phyloP scores from a whole-genome alignment of 2,329 filamentous ascomycete genomes.

The Colletotrichum karsti region DNA sequence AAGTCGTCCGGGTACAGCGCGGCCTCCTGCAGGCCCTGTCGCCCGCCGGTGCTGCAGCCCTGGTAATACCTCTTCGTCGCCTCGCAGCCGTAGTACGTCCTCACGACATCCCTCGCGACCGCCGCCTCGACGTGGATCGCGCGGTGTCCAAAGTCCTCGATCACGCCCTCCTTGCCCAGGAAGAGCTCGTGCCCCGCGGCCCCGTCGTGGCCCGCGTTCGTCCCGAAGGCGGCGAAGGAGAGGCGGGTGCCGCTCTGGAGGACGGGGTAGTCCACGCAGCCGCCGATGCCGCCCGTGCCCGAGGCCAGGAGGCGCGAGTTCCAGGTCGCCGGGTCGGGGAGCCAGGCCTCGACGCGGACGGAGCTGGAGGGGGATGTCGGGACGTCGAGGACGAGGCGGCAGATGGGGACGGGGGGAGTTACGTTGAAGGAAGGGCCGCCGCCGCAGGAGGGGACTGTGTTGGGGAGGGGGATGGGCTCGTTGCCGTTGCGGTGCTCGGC shows the following conservation, averaged over 20 bases:
- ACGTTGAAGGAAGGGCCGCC: background rate
- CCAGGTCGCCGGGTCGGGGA: background rate
- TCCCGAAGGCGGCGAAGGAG: background rate
- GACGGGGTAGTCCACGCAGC: background rate
- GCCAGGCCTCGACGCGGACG: background rate
- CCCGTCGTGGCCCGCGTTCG: background rate
- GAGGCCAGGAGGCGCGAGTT: background rate
- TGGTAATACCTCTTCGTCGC: background rate
- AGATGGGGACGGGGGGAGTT: background rate
- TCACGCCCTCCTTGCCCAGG: background rate
- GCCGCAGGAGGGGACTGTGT: background rate
- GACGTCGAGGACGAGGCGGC: background rate
- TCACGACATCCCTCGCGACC: background rate
- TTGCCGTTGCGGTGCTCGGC: background rate
- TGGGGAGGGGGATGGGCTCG: background rate
- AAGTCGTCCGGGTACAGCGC: background rate
- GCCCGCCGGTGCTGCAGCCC: background rate
- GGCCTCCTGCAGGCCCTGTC: background rate
- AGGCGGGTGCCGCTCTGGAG: background rate
- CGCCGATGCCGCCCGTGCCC: background rate
- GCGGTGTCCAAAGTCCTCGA: background rate
- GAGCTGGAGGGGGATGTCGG: background rate
- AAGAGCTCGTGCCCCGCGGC: background rate
- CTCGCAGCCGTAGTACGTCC: background rate
- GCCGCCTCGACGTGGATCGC: background rate